Evolutionary conservation across 345 rosid species (phyloP).

Genomic region (Noccaea caerulescens): DNA sequence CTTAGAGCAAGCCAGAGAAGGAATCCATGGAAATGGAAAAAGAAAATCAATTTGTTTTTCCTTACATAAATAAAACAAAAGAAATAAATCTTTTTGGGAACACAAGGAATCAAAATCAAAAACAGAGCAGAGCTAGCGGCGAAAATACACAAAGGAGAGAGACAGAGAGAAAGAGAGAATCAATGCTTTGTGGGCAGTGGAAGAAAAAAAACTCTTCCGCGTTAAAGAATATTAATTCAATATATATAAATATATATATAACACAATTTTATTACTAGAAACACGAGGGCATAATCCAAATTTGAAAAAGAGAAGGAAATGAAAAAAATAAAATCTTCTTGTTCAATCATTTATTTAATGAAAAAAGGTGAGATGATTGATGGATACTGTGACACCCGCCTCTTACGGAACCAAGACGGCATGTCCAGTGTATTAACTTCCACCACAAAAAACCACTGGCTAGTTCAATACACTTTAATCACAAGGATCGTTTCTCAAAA

Average conservation of each 20-base stretch:
- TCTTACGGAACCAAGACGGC: too few species aligned
- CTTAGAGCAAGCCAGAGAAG: constrained; percentile 32
- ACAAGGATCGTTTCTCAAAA: too few species aligned
- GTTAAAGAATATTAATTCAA: constrained; percentile 38
- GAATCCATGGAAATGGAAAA: constrained; percentile 31
- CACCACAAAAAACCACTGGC: too few species aligned
- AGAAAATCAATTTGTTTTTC: constrained; percentile 11
- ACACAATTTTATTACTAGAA: constrained; percentile 32
- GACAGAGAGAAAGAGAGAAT: constrained; percentile 38
- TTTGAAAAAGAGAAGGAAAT: constrained; percentile 27
- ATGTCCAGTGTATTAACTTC: too few species aligned
- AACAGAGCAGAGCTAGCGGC: constrained; percentile 47
- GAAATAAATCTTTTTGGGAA: constrained; percentile 43
- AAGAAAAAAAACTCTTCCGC: constrained; percentile 25
- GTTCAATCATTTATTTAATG: constrained; percentile 40
- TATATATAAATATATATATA: too few species aligned
- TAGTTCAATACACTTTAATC: too few species aligned
- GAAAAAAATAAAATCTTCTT: constrained; percentile 25
- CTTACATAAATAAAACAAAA: constrained; percentile 26
- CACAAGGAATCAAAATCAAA: constrained; percentile 46
- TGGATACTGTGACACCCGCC: too few species aligned
- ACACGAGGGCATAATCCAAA: constrained; percentile 37
- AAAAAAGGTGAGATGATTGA: constrained; percentile 39
- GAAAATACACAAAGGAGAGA: constrained; percentile 41
- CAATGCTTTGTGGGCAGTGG: constrained; percentile 44